Percentiles rank a stretch among this genome's conserved stretches.
These are phyloP conservation scores for Nicotiana rustica DNA, from an alignment of 305 asterid genomes.

Conservation along the genomic window DNA sequence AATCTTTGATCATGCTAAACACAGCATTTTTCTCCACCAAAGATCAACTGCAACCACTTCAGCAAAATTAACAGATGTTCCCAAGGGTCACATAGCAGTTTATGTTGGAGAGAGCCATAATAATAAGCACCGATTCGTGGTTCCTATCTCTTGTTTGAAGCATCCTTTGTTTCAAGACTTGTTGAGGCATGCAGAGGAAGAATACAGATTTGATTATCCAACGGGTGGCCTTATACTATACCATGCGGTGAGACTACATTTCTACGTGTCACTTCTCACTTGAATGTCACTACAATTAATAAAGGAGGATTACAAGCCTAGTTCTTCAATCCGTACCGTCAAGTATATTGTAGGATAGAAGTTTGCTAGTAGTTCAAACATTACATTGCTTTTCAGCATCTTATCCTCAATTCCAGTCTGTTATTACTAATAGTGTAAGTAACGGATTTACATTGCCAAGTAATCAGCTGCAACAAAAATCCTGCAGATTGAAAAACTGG, in stretches of 20 bases:
- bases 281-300: conserved; percentile 32
- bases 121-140: conserved; percentile 43
- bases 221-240: conserved; percentile 49
- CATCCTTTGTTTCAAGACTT: conserved; percentile 49
- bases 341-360: neutral
- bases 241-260: conserved; percentile 37
- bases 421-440: neutral
- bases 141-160: conserved; percentile 45
- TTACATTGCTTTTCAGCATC: neutral
- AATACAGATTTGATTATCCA: conserved; percentile 46
- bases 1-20: conserved; percentile 33
- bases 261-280: conserved; percentile 36
- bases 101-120: conserved; percentile 48
- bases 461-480: neutral
- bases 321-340: neutral
- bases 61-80: conserved; percentile 36
- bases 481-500: neutral
- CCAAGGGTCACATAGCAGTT: conserved; percentile 47
- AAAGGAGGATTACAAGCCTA: neutral
- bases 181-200: neutral
- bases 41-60: too few species aligned
- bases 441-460: neutral
- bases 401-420: neutral
- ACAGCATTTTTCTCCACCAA: conserved; percentile 24
- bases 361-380: neutral